Evolutionary conservation across 1,284 basidiomycete species (phyloP).

Genomic region (Fomitopsis schrenkii): DNA sequence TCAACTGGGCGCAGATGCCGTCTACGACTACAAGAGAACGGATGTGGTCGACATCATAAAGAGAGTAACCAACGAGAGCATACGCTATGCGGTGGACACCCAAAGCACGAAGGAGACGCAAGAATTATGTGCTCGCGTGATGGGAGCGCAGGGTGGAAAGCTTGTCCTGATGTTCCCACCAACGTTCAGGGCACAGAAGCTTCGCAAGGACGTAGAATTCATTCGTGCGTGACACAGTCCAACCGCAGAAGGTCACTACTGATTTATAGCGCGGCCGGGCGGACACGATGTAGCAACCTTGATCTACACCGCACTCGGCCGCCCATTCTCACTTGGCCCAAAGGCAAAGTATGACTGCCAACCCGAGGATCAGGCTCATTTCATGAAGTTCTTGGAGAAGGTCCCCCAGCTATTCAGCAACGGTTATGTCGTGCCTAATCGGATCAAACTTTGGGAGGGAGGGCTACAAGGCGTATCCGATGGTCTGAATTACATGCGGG

Average conservation of each 20-base stretch:
- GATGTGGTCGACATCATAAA: slow-evolving; percentile 21
- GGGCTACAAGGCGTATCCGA: slow-evolving; percentile 16
- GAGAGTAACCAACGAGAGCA: slow-evolving; percentile 17
- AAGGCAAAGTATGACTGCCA: slow-evolving; percentile 3
- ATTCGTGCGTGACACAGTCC: slow-evolving; percentile 5
- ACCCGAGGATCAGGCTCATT: slow-evolving; percentile 16
- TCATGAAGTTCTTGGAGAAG: slow-evolving; percentile 19
- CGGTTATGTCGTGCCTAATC: slow-evolving; percentile 15
- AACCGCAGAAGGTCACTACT: not conserved
- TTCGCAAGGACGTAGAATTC: slow-evolving; percentile 15
- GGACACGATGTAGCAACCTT: slow-evolving; percentile 10
- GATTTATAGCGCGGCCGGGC: not conserved
- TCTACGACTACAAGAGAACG: slow-evolving; percentile 29
- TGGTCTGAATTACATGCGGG: slow-evolving; percentile 21
- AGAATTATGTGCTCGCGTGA: slow-evolving; percentile 13
- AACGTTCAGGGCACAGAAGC: slow-evolving; percentile 6
- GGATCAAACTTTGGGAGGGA: slow-evolving; percentile 19
- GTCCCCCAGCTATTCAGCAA: slow-evolving; percentile 15
- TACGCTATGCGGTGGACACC: slow-evolving; percentile 18
- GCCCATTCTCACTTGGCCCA: slow-evolving; percentile 11
- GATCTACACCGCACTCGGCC: slow-evolving; percentile 19
- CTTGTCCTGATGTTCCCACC: slow-evolving; percentile 14
- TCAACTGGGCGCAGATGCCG: slow-evolving; percentile 36
- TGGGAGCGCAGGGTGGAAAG: slow-evolving; percentile 18
- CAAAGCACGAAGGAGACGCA: slow-evolving; percentile 15